Evolutionary conservation across 2,329 filamentous ascomycete species (phyloP).

Genomic region (Epichloe elymi): DNA sequence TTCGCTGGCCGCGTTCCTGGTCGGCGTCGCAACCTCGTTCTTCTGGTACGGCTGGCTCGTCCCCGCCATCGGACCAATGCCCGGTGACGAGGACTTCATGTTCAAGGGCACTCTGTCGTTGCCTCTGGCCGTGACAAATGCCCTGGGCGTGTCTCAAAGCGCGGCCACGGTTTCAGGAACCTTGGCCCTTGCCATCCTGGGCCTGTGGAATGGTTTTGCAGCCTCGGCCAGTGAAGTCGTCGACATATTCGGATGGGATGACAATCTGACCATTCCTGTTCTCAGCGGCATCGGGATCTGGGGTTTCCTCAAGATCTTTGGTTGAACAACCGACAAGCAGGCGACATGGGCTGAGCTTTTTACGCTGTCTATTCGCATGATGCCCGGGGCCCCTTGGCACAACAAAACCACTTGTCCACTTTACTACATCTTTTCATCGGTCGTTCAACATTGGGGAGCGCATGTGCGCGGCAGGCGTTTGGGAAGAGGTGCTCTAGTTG

Average conservation of each 20-base stretch:
- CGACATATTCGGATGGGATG: conserved; percentile 88
- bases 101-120: conserved; percentile 68
- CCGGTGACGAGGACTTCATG: conserved; percentile 59
- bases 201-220: conserved; percentile 75
- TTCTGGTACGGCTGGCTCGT: conserved; percentile 84
- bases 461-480: conserved; percentile 2
- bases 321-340: conserved; percentile 24
- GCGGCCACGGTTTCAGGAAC: conserved; percentile 54
- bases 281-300: conserved; percentile 81
- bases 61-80: conserved; percentile 51
- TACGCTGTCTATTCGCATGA: too few species aligned
- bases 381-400: background rate
- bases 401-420: background rate
- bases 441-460: background rate
- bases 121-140: conserved; percentile 43
- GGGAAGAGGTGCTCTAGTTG: background rate
- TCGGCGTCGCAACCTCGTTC: conserved; percentile 70
- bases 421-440: background rate
- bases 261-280: conserved; percentile 93
- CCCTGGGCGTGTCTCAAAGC: conserved; percentile 45
- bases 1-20: conserved; percentile 67
- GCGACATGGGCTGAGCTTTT: background rate
- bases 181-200: conserved; percentile 66
- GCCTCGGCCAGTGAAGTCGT: conserved; percentile 83
- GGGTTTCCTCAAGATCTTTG: conserved; percentile 83